Conservation (phyloP, 495 filamentous ascomycete species). For the Physcia stellaris region DNA sequence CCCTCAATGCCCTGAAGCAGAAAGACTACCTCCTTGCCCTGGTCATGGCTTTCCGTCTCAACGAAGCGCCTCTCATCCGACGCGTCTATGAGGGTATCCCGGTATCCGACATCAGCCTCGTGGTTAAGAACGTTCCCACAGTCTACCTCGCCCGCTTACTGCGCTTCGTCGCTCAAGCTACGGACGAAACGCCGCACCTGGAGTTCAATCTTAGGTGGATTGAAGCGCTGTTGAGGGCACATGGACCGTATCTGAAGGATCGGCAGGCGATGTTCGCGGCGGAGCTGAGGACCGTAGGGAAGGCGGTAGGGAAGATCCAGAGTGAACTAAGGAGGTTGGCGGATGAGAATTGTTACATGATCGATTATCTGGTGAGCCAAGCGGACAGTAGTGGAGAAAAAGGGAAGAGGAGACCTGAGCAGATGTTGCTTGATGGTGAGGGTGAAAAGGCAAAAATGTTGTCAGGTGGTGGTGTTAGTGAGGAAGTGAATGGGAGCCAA, state of each 20-base stretch:
- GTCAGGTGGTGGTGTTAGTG: not conserved
- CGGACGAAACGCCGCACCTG: constrained; percentile 81
- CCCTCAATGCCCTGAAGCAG: constrained; percentile 57
- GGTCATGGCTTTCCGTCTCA: constrained; percentile 93
- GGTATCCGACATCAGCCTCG: constrained; percentile 55
- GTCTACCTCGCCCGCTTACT: constrained; percentile 78
- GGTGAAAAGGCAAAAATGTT: not conserved
- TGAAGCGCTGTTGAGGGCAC: constrained; percentile 64
- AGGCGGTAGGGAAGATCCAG: constrained; percentile 63
- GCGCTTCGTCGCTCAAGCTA: constrained; percentile 70
- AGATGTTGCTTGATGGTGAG: not conserved
- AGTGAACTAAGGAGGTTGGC: constrained; percentile 59
- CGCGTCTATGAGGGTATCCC: constrained; percentile 79
- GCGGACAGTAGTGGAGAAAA: too few relatives aligned
- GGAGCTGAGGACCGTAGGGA: constrained; percentile 66
- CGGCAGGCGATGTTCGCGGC: constrained; percentile 61
- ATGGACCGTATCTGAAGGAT: constrained; percentile 72
- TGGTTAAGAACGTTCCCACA: constrained; percentile 63
- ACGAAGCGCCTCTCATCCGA: constrained; percentile 61
- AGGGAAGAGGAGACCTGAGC: too few relatives aligned
- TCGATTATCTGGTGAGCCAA: constrained; percentile 64
- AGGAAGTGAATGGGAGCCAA: not conserved
- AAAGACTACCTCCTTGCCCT: constrained; percentile 80
- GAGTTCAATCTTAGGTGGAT: constrained; percentile 93
- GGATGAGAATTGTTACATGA: constrained; percentile 73